Evolutionary conservation across 805 yeast genomes (phyloP), one percentile per base, ranked within the genome.

Genomic region (Naumovozyma castellii): DNA sequence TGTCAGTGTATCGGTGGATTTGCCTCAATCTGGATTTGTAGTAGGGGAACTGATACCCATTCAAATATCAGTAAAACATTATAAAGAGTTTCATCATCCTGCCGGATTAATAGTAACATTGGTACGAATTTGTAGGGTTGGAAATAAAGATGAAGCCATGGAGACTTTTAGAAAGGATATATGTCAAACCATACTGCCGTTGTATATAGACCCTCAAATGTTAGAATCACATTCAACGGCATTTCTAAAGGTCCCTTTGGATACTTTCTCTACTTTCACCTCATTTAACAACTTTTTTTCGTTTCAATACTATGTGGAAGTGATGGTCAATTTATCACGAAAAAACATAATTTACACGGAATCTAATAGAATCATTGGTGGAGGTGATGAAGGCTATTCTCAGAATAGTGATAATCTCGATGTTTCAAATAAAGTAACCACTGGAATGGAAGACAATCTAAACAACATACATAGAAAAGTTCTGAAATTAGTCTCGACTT

Each of bases 251-350:
- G 78, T 87, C 0, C 96, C 97, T 0, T 75, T 82, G 0, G 95
- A 87, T 50, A 78, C 84, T 0, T 85, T 87, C 55, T 94, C 95
- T 1, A 84, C 95, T 0, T 83, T 85, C 12, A 69, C 75, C 14
- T 82, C 83, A 1, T 74, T 84, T 38, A 48, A 48, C 35, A 49
- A 47, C 16, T 62, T 80, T 36, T 85, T 86, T 6, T 71, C 86
- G 2, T 87, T 87, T 59, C 90, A 84, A 54, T 87, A 88, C 56
- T 84, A 81, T 54, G 65, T 87, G 13, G 97, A 87, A 56, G 87
- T 83, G 2, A 69, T 85, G 41, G 76, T 84, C n/a, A 87, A 87
- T 53, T 62, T 88, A 32, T 78, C 88, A 2, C 84, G 81, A 17
- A 78, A 73, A 43, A 69, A 66, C 43, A 49, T 59, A 6, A 60